Base-by-base conservation (phyloP, 768 basidiomycete genomes). In the Jaapia argillacea region DNA sequence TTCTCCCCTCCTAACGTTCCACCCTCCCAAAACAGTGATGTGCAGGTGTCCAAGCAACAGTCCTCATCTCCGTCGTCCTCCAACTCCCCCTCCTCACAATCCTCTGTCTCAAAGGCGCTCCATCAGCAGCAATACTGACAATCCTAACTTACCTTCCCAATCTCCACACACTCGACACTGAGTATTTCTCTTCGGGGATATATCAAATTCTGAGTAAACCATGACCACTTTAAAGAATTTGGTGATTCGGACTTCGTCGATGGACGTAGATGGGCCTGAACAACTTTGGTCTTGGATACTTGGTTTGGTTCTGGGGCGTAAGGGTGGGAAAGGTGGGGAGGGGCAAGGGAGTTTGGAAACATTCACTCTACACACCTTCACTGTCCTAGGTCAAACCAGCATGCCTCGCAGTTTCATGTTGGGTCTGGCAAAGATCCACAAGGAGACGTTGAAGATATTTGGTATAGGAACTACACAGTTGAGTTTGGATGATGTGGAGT, bases 71-170 rank as follows among this genome's bases (percentile, higher is more conserved):
- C 60, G 77, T 85, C 54, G 70, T 86, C 46, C 65, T 69, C 20
- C 74, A 77, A 35, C 71, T 85, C 13, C 74, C 74, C 2, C 64
- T 65, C 20, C 63, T 85, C 35, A 66, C 64, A 44, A 67, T 72
- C 40, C 69, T 85, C 38, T 74, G 75, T 22, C 58, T 85, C 28
- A 82, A 79, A 58, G 81, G 81, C 24, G 79, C 73, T 4, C 74
- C 75, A 13, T 72, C 75, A 6, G 62, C 65, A 22, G 63, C 72
- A 1, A 79, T 85, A 41, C 71, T 73, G 21, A 68, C 68, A 23
- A 75, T 85, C 47, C 67, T 83, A 43, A 62, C 71, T 14, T 67
- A 66, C 50, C 69, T 85, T 10, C 78, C 78, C 2, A 68, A 75
- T 42, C 69, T 85, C 6, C 64, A 65, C 27, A 62, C 69, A 0